Evolutionary conservation across 2,329 filamentous ascomycete genomes (phyloP), one percentile per base, ranked within the genome.

Genomic region (Hymenoscyphus occultus): DNA sequence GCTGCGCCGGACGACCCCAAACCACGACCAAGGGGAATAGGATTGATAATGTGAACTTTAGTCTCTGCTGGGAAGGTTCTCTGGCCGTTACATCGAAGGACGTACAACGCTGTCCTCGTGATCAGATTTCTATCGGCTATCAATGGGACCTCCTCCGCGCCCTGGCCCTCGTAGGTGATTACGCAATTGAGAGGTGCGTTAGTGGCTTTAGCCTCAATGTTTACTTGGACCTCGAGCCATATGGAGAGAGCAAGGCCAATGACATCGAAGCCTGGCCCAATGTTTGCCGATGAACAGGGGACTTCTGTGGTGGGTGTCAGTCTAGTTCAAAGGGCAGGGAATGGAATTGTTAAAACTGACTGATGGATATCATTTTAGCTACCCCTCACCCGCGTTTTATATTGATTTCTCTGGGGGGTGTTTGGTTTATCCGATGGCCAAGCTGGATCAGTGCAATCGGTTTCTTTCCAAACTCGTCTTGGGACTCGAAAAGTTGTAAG

Each of bases 221-320:
- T 92, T 77, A 98, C 90, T 69, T 88, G 85, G 64, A 98, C 83
- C 81, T 97, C 93, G 70, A 99, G 90, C 81, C 94, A 96, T 78
- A 97, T 88, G 70, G 93, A 96, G 71, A 99, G 84, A 9, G 94
- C 94, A 68, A 99, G 89, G 71, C 95, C 92, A 77, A 98, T 97
- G 73, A 97, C 94, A 82, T 99, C 94, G 83, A 98, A 99, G 65
- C 94, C 94, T 59, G 94, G 94, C 71, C 92, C 94, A 76, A 98
- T 97, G 82, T 98, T 98, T 80, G 94, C 94, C 68, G 93, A 97
- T 67, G 94, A 98, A 81, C 92, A 96, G 70, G 94, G 94, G 68
- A 92, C 92, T 80, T 85, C 74, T 75, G 39, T 31, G 60, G 39
- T 45, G 61, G 39, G 59, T 56, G 32, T 60, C 6, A 58, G 57